A percentile compares a stretch with the other conserved stretches of the same genome.
Conservation (phyloP, 176 grass and related monocot species). For the Coix lacrymajobi region DNA sequence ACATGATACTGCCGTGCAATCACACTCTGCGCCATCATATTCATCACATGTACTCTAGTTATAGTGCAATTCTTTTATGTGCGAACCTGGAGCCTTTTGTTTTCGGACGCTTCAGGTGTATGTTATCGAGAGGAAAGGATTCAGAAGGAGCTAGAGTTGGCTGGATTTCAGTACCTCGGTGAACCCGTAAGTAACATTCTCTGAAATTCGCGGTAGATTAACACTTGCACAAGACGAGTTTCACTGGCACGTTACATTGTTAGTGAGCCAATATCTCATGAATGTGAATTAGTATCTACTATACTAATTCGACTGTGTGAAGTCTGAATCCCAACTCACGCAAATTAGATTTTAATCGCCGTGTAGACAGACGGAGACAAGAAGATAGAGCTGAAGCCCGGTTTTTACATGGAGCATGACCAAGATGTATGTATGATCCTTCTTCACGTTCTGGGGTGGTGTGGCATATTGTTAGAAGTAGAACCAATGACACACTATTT, state of each 20-base stretch:
- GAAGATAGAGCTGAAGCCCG: constrained; percentile 96
- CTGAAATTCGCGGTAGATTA: not conserved
- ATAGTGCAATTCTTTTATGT: no score
- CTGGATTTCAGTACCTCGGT: constrained; percentile 82
- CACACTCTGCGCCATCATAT: not conserved
- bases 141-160: constrained; percentile 82
- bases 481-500: constrained; percentile 3
- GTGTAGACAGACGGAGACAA: constrained; percentile 73
- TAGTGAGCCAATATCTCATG: not conserved
- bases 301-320: not conserved
- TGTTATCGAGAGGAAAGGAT: constrained; percentile 96
- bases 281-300: no score
- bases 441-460: not conserved
- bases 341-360: not conserved
- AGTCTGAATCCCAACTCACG: not conserved
- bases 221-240: not conserved
- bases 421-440: constrained; percentile 54
- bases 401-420: constrained; percentile 97
- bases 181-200: constrained; percentile 57
- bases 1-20: not conserved
- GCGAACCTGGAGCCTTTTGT: no score
- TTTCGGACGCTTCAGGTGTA: constrained; percentile 52
- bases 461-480: not conserved
- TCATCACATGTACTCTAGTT: not conserved
- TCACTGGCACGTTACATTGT: not conserved